Conservation (phyloP, 805 yeast species). For the Metschnikowia anglica region DNA sequence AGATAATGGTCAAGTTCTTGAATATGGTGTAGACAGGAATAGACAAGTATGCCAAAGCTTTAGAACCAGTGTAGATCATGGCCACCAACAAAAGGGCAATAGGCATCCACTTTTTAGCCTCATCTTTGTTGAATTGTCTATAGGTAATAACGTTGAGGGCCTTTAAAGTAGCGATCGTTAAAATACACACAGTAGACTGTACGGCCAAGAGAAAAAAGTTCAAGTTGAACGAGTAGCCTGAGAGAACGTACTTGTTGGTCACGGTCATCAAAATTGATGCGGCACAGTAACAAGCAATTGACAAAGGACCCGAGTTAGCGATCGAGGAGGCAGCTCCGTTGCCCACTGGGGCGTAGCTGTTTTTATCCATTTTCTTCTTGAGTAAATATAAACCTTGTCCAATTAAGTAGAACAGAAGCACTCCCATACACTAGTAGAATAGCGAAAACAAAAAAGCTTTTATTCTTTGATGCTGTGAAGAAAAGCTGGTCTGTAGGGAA, state of each 20-base stretch:
- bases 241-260: slow-evolving; percentile 91
- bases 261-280: slow-evolving; percentile 97
- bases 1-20: slow-evolving; percentile 93
- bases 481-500: background rate
- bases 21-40: slow-evolving; percentile 97
- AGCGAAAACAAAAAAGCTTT: background rate
- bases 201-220: slow-evolving; percentile 87
- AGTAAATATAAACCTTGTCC: slow-evolving; percentile 36
- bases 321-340: slow-evolving; percentile 27
- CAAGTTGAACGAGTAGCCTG: slow-evolving; percentile 68
- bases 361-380: slow-evolving; percentile 38
- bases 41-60: slow-evolving; percentile 85
- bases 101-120: slow-evolving; percentile 95
- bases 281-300: slow-evolving; percentile 81
- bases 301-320: slow-evolving; percentile 60
- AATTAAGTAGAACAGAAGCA: slow-evolving; percentile 39
- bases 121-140: slow-evolving; percentile 80
- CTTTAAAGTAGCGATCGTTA: slow-evolving; percentile 71
- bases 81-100: slow-evolving; percentile 83
- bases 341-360: slow-evolving; percentile 25
- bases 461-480: background rate
- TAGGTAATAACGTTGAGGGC: slow-evolving; percentile 73
- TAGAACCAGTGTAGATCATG: slow-evolving; percentile 95
- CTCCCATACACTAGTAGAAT: slow-evolving; percentile 34
- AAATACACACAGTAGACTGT: slow-evolving; percentile 81